Conservation (phyloP, 1,139 yeast species). For the Chernovozyma sophiae-reginae region DNA sequence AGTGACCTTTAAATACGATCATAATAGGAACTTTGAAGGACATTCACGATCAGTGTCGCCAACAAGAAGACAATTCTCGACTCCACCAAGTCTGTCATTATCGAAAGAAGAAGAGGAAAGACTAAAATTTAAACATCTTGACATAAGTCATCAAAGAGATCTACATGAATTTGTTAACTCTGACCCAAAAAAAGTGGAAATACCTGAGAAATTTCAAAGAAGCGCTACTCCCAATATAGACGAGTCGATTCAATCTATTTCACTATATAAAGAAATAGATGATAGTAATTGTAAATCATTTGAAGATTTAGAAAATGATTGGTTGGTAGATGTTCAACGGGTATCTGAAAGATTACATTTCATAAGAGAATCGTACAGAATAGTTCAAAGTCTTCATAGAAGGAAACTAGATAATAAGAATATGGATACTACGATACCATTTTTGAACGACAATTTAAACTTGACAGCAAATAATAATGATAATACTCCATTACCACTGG, state of each 20-base stretch:
- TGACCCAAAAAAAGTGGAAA: too few relatives aligned
- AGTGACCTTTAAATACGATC: slow-evolving; percentile 5
- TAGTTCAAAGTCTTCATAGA: slow-evolving; percentile 23
- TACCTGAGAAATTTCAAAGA: neutral
- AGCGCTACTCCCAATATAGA: slow-evolving; percentile 4
- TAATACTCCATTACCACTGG: slow-evolving; percentile 2
- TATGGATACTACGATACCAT: neutral
- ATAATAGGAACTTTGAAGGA: too few relatives aligned
- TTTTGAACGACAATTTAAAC: neutral
- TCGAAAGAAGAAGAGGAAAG: neutral
- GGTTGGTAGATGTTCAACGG: slow-evolving; percentile 23
- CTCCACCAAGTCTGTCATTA: neutral
- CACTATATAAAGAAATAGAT: slow-evolving; percentile 3
- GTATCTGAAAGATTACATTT: slow-evolving; percentile 28
- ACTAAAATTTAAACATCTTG: too few relatives aligned
- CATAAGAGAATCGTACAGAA: slow-evolving; percentile 26
- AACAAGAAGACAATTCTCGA: neutral
- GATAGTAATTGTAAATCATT: neutral
- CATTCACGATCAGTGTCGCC: slow-evolving; percentile 1
- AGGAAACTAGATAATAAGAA: slow-evolving; percentile 8
- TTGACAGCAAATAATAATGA: neutral
- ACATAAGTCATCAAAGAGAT: too few relatives aligned
- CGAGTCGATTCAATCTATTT: slow-evolving; percentile 4
- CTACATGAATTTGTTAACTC: slow-evolving; percentile 1
- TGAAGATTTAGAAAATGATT: slow-evolving; percentile 13